phyloP scores from a whole-genome alignment of 2,329 filamentous ascomycete genomes.

The Colletotrichum theobromicola region DNA sequence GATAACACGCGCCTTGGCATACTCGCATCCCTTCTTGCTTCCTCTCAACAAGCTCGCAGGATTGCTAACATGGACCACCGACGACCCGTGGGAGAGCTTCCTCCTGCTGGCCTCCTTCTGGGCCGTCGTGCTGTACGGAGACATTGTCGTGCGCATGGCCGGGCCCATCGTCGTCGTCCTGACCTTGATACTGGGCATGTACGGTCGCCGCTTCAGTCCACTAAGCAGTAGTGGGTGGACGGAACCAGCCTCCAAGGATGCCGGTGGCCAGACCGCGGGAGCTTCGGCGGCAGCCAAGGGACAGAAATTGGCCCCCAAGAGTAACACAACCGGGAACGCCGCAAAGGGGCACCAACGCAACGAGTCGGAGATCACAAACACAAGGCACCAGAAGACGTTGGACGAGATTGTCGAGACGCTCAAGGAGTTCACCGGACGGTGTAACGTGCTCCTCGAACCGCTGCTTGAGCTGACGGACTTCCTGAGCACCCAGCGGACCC shows the following conservation, averaged over 20 bases:
- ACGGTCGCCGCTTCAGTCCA: conserved; percentile 86
- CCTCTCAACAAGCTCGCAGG: conserved; percentile 87
- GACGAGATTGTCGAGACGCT: conserved; percentile 97
- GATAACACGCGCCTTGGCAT: conserved; percentile 90
- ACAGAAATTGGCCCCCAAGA: conserved; percentile 19
- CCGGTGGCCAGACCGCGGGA: conserved; percentile 12
- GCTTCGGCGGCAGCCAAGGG: neutral
- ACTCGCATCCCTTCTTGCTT: conserved; percentile 92
- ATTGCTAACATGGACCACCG: conserved; percentile 90
- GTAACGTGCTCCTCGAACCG: conserved; percentile 90
- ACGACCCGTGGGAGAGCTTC: conserved; percentile 97
- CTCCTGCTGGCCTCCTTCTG: conserved; percentile 85
- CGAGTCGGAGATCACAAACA: conserved; percentile 64
- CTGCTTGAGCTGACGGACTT: conserved; percentile 91
- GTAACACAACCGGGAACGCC: conserved; percentile 27
- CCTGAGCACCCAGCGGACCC: conserved; percentile 86
- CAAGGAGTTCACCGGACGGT: conserved; percentile 87
- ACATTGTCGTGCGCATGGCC: conserved; percentile 78
- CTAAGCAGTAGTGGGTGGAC: conserved; percentile 83
- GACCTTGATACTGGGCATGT: conserved; percentile 88
- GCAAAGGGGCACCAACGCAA: conserved; percentile 45
- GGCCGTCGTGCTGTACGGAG: conserved; percentile 85
- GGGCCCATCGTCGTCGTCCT: conserved; percentile 84
- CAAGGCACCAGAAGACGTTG: conserved; percentile 87
- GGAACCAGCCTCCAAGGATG: conserved; percentile 46